Conservation (phyloP, 371 early-diverging fungal species). For the Chytridiales sp. region DNA sequence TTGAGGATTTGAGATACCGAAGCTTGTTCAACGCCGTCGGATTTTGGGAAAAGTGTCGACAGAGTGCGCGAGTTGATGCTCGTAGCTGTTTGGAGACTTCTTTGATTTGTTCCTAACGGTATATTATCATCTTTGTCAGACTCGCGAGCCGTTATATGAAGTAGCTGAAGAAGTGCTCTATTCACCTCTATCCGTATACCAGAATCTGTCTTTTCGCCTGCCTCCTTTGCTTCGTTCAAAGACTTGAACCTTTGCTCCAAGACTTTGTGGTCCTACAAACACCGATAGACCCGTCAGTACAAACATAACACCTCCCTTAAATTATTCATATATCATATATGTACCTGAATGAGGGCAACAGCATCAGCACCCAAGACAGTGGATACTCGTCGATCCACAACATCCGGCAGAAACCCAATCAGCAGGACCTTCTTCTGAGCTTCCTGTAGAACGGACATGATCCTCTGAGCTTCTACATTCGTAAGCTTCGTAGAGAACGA, state of each 20-base stretch:
- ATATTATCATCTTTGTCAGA: too few relatives aligned
- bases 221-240: conserved; percentile 16
- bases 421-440: conserved; percentile 42
- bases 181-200: too few relatives aligned
- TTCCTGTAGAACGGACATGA: conserved; percentile 54
- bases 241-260: conserved; percentile 38
- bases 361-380: conserved; percentile 43
- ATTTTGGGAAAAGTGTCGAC: conserved; percentile 44
- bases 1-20: conserved; percentile 38
- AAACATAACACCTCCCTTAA: too few relatives aligned
- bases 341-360: conserved; percentile 31
- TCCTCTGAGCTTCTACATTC: conserved; percentile 52
- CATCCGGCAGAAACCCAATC: conserved; percentile 44
- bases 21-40: conserved; percentile 40
- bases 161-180: too few relatives aligned
- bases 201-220: conserved; percentile 11
- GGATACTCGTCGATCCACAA: conserved; percentile 38
- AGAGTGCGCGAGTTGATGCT: conserved; percentile 35
- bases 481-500: conserved; percentile 43
- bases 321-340: neutral
- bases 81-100: conserved; percentile 35
- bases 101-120: conserved; percentile 40
- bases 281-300: neutral
- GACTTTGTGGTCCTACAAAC: conserved; percentile 29
- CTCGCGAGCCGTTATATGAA: neutral